These are phyloP conservation scores for Nectriaceae sp. DNA, from an alignment of 2,329 filamentous ascomycete species.

Conservation along the genomic window DNA sequence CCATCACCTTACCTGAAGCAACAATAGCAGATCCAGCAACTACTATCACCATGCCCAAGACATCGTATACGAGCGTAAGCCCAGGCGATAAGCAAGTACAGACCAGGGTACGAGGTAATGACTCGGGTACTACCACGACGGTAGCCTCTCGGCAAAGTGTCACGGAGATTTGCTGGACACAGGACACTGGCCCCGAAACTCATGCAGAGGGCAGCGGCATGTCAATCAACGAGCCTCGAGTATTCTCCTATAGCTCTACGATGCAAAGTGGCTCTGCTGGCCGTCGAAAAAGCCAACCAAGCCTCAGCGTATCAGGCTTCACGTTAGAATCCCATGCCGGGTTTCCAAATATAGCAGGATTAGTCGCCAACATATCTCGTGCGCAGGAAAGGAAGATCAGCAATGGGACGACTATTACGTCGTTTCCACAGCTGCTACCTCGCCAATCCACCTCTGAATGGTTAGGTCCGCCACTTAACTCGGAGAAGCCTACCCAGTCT, in stretches of 20 bases:
- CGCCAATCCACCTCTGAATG: constrained; percentile 36
- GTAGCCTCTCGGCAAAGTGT: constrained; percentile 31
- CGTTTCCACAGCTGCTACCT: constrained; percentile 35
- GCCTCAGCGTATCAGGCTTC: constrained; percentile 11
- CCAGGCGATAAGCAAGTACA: constrained; percentile 21
- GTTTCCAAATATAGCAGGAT: constrained; percentile 16
- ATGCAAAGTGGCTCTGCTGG: constrained; percentile 12
- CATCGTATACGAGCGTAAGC: constrained; percentile 30
- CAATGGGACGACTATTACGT: constrained; percentile 32
- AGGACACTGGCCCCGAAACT: constrained; percentile 4
- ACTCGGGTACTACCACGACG: constrained; percentile 26
- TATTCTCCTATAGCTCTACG: constrained; percentile 22
- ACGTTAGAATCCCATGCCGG: constrained; percentile 23
- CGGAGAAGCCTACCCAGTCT: constrained; percentile 14
- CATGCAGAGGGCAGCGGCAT: background rate
- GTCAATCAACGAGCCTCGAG: constrained; percentile 8
- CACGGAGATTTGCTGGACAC: constrained; percentile 35
- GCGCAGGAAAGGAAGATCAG: constrained; percentile 17
- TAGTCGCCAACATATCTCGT: constrained; percentile 21
- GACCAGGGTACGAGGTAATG: constrained; percentile 19
- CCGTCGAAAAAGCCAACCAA: constrained; percentile 17
- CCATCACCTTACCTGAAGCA: constrained; percentile 26
- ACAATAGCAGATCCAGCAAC: constrained; percentile 33
- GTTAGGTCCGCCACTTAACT: constrained; percentile 24
- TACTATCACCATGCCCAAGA: constrained; percentile 35